phyloP scores from a whole-genome alignment of 805 yeast species.

The Monosporozyma servazzii region DNA sequence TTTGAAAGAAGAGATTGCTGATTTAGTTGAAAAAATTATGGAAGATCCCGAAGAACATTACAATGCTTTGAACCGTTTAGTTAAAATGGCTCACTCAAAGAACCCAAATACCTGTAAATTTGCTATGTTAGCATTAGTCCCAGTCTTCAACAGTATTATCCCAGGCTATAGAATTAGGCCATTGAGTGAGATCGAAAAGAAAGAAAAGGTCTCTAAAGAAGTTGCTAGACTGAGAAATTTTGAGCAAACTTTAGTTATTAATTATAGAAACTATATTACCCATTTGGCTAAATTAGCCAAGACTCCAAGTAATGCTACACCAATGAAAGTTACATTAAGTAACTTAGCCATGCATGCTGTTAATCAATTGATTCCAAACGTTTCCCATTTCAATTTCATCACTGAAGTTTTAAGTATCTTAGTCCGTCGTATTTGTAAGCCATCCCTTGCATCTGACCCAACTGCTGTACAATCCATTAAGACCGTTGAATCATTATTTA shows the following conservation, averaged over 20 bases:
- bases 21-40: conserved; percentile 61
- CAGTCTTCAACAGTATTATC: conserved; percentile 74
- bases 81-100: conserved; percentile 60
- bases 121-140: conserved; percentile 68
- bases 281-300: conserved; percentile 37
- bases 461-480: conserved; percentile 51
- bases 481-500: conserved; percentile 58
- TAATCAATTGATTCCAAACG: conserved; percentile 60
- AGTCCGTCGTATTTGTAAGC: conserved; percentile 59
- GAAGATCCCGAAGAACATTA: conserved; percentile 88
- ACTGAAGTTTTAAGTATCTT: conserved; percentile 62
- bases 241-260: conserved; percentile 66
- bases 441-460: conserved; percentile 35
- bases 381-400: conserved; percentile 74
- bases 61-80: conserved; percentile 50
- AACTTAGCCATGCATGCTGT: conserved; percentile 63
- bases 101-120: conserved; percentile 60
- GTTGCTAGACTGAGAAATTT: conserved; percentile 67
- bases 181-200: conserved; percentile 67
- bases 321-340: conserved; percentile 34
- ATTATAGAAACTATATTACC: conserved; percentile 61
- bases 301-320: conserved; percentile 29
- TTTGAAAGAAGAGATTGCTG: conserved; percentile 78
- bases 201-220: conserved; percentile 76
- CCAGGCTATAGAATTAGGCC: conserved; percentile 86